Base-by-base conservation (phyloP, 139 green algal species). In the Closterium sp. region DNA sequence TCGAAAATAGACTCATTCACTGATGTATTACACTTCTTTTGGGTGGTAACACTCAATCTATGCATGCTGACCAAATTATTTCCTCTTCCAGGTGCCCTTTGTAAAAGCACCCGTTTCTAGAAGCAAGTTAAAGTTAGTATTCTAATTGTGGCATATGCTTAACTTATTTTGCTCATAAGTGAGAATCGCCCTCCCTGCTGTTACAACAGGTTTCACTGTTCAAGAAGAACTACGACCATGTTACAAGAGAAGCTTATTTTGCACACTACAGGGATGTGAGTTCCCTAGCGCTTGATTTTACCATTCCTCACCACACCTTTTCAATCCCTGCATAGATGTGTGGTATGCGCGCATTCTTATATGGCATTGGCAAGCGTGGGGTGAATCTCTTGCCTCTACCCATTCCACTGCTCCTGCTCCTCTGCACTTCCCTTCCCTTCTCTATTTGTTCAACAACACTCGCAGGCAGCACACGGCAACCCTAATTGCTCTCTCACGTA, bases 401-500 rank as follows among this genome's bases (percentile, higher is more conserved):
- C 10, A 13, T 70, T 70, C 11, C 45, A 70, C 45, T 13, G 10
- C 45, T 70, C 32, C 32, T 70, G 45, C 11, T 19, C 1, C 45
- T 70, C 45, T 19, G 9, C 45, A 70, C 5, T 70, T 22, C 45
- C 45, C 9, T 19, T 70, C 45, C 45, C 1, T 70, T 22, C 10
- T 19, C 45, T 19, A 22, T 70, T 4, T 13, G 5, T 13, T 1
- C 11, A 13, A 22, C 27, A 17, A 2, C 1, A 87, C 84, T 17
- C 62, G 17, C 73, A 93, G 92, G 93, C 97, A 30, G 93, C 97
- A 3, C 92, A 95, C 0, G 96, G 95, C 89, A 98, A 98, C 92
- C 96, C 96, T 91, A 98, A 98, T 94, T 98, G 97, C 91, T 98
- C 97, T 92, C 95, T 97, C 17, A 97, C 97, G 0, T 97, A 98